A percentile compares a stretch with the other conserved stretches of the same genome.
Evolutionary conservation across 169 alveolate species (phyloP).

Genomic region (Haemoproteus tartakovskyi): DNA sequence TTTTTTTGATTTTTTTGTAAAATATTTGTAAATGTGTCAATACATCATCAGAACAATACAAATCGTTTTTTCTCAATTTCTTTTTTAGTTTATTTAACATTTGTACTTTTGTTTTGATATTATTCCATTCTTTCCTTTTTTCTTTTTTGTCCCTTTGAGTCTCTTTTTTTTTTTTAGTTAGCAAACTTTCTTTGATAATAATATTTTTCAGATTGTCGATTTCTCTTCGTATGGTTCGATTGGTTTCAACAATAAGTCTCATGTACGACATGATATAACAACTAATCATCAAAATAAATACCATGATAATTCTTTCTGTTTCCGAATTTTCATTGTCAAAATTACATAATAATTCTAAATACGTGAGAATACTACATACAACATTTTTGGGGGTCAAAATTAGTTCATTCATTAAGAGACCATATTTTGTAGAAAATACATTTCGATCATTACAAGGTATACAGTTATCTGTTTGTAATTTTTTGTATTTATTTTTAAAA

Average conservation of each 20-base stretch:
- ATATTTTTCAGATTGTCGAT: constrained; percentile 34
- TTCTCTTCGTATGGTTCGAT: constrained; percentile 22
- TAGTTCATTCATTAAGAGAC: constrained; percentile 80
- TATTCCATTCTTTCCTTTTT: background rate
- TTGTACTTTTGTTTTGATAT: constrained; percentile 2
- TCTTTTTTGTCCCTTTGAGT: background rate
- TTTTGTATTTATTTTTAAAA: constrained; percentile 72
- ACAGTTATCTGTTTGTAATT: constrained; percentile 64
- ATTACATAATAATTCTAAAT: constrained; percentile 30
- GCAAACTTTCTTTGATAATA: constrained; percentile 4
- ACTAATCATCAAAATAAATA: constrained; percentile 36
- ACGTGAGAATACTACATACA: constrained; percentile 43
- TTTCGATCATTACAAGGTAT: constrained; percentile 74
- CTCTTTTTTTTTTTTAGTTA: background rate
- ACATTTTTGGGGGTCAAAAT: constrained; percentile 49
- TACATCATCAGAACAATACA: constrained; percentile 58
- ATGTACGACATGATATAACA: constrained; percentile 45
- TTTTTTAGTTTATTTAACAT: constrained; percentile 18
- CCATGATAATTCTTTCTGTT: constrained; percentile 10
- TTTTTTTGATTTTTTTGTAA: constrained; percentile 43
- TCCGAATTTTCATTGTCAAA: constrained; percentile 32
- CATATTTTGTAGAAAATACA: constrained; percentile 76
- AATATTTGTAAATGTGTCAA: constrained; percentile 8
- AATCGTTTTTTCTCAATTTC: constrained; percentile 50
- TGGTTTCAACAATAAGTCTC: constrained; percentile 16